Percentiles rank a stretch among this genome's conserved stretches.
These are phyloP conservation scores for Alternaria gaisen DNA, from an alignment of 2,329 filamentous ascomycete species.

Conservation along the genomic window DNA sequence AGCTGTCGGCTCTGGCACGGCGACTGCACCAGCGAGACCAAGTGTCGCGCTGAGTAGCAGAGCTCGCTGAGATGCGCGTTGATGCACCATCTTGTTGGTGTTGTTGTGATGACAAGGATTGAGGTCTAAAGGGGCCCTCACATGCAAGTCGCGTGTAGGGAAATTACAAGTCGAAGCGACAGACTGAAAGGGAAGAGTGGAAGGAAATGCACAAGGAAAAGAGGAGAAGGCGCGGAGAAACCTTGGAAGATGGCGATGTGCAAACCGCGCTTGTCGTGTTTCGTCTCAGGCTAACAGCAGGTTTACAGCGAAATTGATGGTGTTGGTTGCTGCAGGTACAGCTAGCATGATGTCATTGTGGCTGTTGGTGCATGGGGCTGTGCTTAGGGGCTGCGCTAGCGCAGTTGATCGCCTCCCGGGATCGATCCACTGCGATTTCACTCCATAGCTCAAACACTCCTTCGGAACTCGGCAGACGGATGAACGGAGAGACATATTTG, in stretches of 20 bases:
- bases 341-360: conserved; percentile 17
- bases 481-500: background rate
- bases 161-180: conserved; percentile 16
- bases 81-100: conserved; percentile 25
- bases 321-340: conserved; percentile 19
- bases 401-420: conserved; percentile 9
- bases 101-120: conserved; percentile 1
- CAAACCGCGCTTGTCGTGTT: conserved; percentile 8
- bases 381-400: background rate
- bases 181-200: conserved; percentile 16
- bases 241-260: background rate
- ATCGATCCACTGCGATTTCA: conserved; percentile 1
- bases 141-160: conserved; percentile 7
- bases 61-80: conserved; percentile 24
- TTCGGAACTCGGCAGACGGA: background rate
- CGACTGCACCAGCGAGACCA: conserved; percentile 34
- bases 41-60: conserved; percentile 36
- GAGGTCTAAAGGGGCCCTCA: background rate
- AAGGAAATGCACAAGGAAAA: conserved; percentile 1
- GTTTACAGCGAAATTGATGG: conserved; percentile 12
- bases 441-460: conserved; percentile 1
- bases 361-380: conserved; percentile 1
- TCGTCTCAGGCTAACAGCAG: conserved; percentile 14
- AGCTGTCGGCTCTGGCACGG: conserved; percentile 44
- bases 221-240: background rate